Evolutionary conservation across 805 yeast species (phyloP), one percentile per base, ranked within the genome.

Genomic region (Kockiozyma suomiensis): DNA sequence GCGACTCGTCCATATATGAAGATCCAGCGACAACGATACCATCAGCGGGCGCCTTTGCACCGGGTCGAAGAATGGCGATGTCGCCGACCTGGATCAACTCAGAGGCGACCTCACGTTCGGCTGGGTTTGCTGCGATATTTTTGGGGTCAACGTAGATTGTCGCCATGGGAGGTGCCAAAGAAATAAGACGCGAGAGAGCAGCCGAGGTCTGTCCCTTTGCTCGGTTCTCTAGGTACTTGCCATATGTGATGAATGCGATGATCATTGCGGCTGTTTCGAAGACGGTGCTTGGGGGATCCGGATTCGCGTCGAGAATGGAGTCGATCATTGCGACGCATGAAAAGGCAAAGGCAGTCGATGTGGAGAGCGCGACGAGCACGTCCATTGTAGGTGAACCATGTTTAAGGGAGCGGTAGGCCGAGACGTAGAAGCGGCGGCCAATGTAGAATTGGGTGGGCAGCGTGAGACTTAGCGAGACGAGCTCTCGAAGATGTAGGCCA

Each of bases 171-270:
- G 99, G 97, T 0, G 96, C 82, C 56, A 94, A 76, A 1, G 92
- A 85, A 47, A 96, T 79, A 46, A 94, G 79, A 65, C 85, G 84
- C 0, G 97, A 87, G 42, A 94, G 78, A 0, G 98, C 96, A 2
- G 89, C 82, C 0, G 97, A 89, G 0, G 98, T 94, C 60, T 88
- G 90, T 3, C 98, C 96, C 70, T 94, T 90, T 1, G 99, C 98
- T 65, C 82, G 84, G 73, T 88, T 89, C 70, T 94, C 99, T 23
- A 92, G 77, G 82, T 89, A 88, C 74, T 94, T 93, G 1, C 99
- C 99, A 47, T 91, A 76, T 7, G 94, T 82, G 28, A 94, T 91
- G 72, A 91, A 94, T 4, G 85, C 76, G 52, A 93, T 80, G 43
- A 94, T 78, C 96, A 96, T 90, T 15, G 86, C 84, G 1, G 90